phyloP scores from a whole-genome alignment of 495 filamentous ascomycete species.

The Xylaria longipes region DNA sequence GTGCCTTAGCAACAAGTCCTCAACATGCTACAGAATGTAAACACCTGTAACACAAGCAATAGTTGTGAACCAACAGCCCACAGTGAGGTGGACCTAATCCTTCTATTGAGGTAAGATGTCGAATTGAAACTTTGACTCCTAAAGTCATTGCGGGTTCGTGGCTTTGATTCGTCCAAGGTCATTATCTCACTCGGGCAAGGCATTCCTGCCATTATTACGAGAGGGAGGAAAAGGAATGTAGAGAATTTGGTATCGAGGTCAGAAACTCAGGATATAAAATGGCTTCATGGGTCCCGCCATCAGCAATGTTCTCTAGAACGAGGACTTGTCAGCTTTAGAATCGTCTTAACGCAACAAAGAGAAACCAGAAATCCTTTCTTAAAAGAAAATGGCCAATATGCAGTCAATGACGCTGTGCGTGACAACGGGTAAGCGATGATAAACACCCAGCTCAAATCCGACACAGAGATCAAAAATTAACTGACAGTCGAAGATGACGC shows the following conservation, averaged over 20 bases:
- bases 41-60: not conserved
- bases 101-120: not conserved
- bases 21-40: not conserved
- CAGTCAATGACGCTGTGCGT: not conserved
- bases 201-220: not conserved
- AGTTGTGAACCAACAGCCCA: not conserved
- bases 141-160: not conserved
- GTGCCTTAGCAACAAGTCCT: not conserved
- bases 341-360: not conserved
- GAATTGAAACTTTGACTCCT: not conserved
- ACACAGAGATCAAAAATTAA: not conserved
- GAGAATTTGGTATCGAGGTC: not conserved
- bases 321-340: not conserved
- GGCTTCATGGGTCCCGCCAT: no score
- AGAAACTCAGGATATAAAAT: conserved; percentile 10
- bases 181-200: not conserved
- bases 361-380: not conserved
- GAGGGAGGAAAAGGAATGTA: no score
- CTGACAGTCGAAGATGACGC: conserved; percentile 13
- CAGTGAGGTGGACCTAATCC: not conserved
- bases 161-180: not conserved
- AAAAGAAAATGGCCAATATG: conserved; percentile 3
- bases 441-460: not conserved
- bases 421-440: not conserved
- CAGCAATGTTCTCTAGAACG: not conserved